phyloP scores from a whole-genome alignment of 129 eudicot species.

The Gnaphalium uliginosum region DNA sequence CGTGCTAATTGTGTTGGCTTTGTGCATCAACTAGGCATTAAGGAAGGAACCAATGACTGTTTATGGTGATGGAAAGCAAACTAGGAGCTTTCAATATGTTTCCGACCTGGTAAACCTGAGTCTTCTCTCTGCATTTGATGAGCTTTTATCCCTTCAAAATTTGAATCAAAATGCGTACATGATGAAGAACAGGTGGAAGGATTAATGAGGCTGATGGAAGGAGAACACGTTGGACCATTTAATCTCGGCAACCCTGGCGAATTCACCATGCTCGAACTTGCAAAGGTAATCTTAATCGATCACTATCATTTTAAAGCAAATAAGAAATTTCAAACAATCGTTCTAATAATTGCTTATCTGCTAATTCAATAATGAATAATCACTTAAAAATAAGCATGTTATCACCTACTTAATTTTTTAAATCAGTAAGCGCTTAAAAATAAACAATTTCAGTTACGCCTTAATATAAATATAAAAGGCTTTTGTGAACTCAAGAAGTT shows the following conservation, averaged over 20 bases:
- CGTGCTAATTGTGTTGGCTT: neutral
- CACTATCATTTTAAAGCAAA: no score
- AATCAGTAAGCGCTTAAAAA: no score
- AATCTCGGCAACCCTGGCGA: conserved; percentile 93
- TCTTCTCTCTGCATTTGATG: neutral
- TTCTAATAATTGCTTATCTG: no score
- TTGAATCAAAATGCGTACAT: neutral
- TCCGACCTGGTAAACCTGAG: conserved; percentile 62
- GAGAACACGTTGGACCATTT: conserved; percentile 85
- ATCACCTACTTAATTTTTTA: no score
- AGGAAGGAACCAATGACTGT: conserved; percentile 82
- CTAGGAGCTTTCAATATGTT: conserved; percentile 84
- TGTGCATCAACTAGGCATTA: conserved; percentile 53
- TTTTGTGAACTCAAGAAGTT: neutral
- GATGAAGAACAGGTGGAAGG: conserved; percentile 68
- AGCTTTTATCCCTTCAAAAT: neutral
- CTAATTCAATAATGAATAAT: no score
- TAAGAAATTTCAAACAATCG: no score
- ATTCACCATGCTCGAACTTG: conserved; percentile 95
- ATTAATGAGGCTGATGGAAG: conserved; percentile 80
- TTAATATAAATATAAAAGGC: no score
- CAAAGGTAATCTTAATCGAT: conserved; percentile 52
- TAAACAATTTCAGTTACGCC: no score
- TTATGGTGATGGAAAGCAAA: conserved; percentile 88
- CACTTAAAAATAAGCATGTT: no score